Conservation (phyloP, 495 filamentous ascomycete species). For the Penicillium diatomitis region DNA sequence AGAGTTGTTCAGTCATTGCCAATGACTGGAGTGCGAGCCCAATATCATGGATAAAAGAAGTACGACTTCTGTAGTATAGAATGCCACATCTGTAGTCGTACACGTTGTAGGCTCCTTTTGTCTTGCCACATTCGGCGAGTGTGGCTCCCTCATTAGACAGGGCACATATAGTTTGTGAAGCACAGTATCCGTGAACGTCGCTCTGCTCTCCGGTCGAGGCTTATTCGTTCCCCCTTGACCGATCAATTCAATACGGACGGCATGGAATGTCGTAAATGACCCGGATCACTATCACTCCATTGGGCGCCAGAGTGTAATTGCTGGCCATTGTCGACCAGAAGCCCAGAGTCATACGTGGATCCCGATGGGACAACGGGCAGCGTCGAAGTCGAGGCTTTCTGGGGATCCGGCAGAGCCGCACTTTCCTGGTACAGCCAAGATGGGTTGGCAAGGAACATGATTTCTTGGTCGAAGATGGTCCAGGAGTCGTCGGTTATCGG, state of each 20-base stretch:
- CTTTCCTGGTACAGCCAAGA: constrained; percentile 23
- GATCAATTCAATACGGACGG: constrained; percentile 10
- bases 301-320: constrained; percentile 4
- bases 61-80: too few species aligned
- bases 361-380: neutral
- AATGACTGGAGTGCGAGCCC: too few species aligned
- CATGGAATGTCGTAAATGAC: constrained; percentile 5
- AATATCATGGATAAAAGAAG: too few species aligned
- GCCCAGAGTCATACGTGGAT: constrained; percentile 5
- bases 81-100: too few species aligned
- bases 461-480: constrained; percentile 34
- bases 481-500: constrained; percentile 22
- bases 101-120: too few species aligned
- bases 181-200: too few species aligned
- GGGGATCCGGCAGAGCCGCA: neutral
- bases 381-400: constrained; percentile 1
- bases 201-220: too few species aligned
- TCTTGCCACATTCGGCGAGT: too few species aligned
- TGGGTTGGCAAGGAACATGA: constrained; percentile 25
- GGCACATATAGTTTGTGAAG: too few species aligned
- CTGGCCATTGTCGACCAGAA: constrained; percentile 1
- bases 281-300: constrained; percentile 3
- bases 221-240: too few species aligned
- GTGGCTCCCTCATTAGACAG: too few species aligned
- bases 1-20: too few species aligned